Base-by-base conservation (phyloP, 305 asterid species). In the Rubia occidens region DNA sequence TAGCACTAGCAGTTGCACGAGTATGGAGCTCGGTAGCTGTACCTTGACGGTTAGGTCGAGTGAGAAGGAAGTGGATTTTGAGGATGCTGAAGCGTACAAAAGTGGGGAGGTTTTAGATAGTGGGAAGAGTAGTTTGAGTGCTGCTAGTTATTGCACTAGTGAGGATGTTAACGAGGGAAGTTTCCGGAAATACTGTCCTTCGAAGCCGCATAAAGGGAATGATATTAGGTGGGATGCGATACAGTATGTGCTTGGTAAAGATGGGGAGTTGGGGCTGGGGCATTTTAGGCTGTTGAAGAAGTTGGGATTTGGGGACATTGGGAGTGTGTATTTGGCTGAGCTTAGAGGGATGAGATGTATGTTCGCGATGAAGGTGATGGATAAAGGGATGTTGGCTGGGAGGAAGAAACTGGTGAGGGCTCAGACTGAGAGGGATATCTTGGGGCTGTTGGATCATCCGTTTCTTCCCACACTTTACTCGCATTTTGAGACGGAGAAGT, bases 291-390 rank as follows among this genome's bases (percentile, higher is more conserved):
- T 90, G 65, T 70, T 93, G 84, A 93, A 90, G 79, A 93, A 90
- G 68, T 64, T 93, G 86, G 98, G 97, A 5, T 93, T 88, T 84
- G 98, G 98, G 56, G 98, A 93, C 71, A 93, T 93, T 76, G 97
- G 98, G 79, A 93, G 98, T 26, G 98, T 93, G 71, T 93, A 93
- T 67, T 85, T 90, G 45, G 94, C 97, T 0, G 98, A 93, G 88
- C 78, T 93, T 76, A 86, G 97, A 82, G 77, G 92, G 74, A 78
- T 66, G 80, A 86, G 85, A 2, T 84, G 91, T 67, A 83, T 85
- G 67, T 93, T 93, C 73, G 97, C 98, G 21, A 88, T 93, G 88
- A 92, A 92, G 64, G 97, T 92, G 1, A 92, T 92, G 98, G 97
- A 92, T 77, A 92, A 82, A 77, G 95, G 95, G 81, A 85, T 87